Evolutionary conservation across 768 basidiomycete genomes (phyloP).

Genomic region (Kwoniella europaea): DNA sequence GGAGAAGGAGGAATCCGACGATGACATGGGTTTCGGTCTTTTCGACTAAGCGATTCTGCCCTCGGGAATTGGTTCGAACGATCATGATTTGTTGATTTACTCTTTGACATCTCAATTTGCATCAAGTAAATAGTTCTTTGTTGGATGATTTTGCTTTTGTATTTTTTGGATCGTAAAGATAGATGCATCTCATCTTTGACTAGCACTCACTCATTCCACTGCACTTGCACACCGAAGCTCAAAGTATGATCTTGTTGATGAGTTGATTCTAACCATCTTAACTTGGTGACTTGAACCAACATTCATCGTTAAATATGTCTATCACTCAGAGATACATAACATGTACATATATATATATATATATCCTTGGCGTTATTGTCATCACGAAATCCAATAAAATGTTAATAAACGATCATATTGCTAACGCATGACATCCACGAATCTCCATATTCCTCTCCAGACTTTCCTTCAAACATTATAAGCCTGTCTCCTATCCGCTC

Average conservation of each 20-base stretch:
- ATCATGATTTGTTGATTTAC: neutral
- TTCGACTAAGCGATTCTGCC: slow-evolving; percentile 56
- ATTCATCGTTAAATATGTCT: too few relatives aligned
- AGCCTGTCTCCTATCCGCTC: slow-evolving; percentile 34
- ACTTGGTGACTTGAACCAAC: neutral
- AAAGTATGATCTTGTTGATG: neutral
- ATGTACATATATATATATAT: too few relatives aligned
- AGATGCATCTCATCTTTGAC: neutral
- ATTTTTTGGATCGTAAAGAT: neutral
- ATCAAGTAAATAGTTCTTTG: neutral
- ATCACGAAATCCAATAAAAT: too few relatives aligned
- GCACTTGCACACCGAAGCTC: neutral
- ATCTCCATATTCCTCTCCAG: neutral
- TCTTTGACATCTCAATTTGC: neutral
- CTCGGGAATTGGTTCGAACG: neutral
- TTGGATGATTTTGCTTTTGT: neutral
- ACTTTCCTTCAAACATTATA: slow-evolving; percentile 36
- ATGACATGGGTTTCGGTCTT: slow-evolving; percentile 59
- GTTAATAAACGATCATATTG: too few relatives aligned
- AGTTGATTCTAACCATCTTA: neutral
- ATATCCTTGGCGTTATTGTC: too few relatives aligned
- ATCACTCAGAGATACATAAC: too few relatives aligned
- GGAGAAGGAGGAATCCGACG: slow-evolving; percentile 65
- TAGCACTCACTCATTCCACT: neutral
- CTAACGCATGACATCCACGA: too few relatives aligned